Evolutionary conservation across 768 basidiomycete genomes (phyloP).

Genomic region (Phylloporus sp.): DNA sequence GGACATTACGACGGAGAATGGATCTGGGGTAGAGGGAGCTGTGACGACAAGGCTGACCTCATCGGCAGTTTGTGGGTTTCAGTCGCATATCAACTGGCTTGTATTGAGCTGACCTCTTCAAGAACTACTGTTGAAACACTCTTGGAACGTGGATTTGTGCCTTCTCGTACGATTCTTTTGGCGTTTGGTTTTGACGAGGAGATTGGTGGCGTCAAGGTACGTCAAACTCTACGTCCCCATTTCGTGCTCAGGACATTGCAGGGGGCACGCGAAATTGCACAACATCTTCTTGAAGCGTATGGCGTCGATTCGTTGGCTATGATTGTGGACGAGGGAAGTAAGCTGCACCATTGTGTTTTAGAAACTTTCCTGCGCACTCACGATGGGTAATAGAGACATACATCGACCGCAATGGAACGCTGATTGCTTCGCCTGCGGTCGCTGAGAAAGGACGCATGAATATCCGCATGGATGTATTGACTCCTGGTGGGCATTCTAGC

Average conservation of each 20-base stretch:
- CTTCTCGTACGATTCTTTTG: slow-evolving; percentile 31
- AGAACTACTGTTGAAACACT: slow-evolving; percentile 29
- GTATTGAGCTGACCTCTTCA: background rate
- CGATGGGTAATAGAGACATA: background rate
- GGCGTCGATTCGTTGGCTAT: background rate
- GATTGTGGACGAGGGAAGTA: background rate
- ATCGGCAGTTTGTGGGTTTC: slow-evolving; percentile 33
- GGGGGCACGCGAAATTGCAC: slow-evolving; percentile 40
- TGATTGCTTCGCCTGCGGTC: background rate
- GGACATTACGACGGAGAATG: slow-evolving; percentile 37
- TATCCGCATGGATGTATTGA: background rate
- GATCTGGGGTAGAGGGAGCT: slow-evolving; percentile 47
- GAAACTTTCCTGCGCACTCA: background rate
- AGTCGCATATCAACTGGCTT: background rate
- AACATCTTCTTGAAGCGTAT: slow-evolving; percentile 29
- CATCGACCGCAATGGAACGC: background rate
- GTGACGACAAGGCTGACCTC: slow-evolving; percentile 42
- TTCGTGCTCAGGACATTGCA: slow-evolving; percentile 12
- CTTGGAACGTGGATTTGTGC: slow-evolving; percentile 26
- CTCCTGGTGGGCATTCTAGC: no score
- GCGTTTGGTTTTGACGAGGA: slow-evolving; percentile 46
- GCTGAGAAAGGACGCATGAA: background rate
- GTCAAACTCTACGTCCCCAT: background rate
- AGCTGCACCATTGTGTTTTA: background rate
- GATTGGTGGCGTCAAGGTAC: slow-evolving; percentile 37